A percentile compares a stretch with the other conserved stretches of the same genome.
Evolutionary conservation across 2,329 filamentous ascomycete species (phyloP).

Genomic region (Claviceps citrina): DNA sequence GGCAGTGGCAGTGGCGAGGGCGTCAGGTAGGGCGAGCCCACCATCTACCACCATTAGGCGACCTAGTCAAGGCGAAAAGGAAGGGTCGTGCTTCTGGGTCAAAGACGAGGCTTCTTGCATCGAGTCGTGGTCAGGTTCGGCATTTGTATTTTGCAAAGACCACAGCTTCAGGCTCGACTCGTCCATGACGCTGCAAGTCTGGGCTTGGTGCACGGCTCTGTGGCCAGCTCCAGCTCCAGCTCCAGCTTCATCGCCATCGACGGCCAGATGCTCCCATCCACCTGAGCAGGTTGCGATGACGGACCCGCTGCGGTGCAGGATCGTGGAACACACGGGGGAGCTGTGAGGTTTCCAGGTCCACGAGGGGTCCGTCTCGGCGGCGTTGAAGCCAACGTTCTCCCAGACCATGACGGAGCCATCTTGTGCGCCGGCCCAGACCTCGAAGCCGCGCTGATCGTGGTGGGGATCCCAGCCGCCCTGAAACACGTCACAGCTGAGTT

Average conservation of each 20-base stretch:
- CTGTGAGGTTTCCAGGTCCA: conserved; percentile 37
- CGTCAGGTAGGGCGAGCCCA: no score
- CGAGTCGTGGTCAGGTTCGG: not conserved
- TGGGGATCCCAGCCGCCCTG: conserved; percentile 19
- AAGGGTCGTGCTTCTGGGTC: no score
- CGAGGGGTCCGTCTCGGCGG: conserved; percentile 27
- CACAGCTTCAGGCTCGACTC: conserved; percentile 8
- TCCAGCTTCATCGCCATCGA: not conserved
- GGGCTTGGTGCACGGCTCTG: not conserved
- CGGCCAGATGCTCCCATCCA: conserved; percentile 27
- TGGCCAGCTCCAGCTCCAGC: not conserved
- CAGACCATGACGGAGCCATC: conserved; percentile 42
- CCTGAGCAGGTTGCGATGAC: conserved; percentile 43
- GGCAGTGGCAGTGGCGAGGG: no score
- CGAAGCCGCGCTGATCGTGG: conserved; percentile 28
- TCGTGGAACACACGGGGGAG: conserved; percentile 33
- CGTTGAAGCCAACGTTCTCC: conserved; percentile 36
- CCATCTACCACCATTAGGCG: no score
- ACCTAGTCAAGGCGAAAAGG: no score
- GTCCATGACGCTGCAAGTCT: conserved; percentile 1
- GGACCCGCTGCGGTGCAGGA: conserved; percentile 38
- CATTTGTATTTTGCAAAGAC: not conserved
- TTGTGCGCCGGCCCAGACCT: conserved; percentile 46
- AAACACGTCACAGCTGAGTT: conserved; percentile 40
- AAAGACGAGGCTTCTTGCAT: no score